Base-by-base conservation (phyloP, 139 green algal species). In the Pseudopediastrum boryanum region DNA sequence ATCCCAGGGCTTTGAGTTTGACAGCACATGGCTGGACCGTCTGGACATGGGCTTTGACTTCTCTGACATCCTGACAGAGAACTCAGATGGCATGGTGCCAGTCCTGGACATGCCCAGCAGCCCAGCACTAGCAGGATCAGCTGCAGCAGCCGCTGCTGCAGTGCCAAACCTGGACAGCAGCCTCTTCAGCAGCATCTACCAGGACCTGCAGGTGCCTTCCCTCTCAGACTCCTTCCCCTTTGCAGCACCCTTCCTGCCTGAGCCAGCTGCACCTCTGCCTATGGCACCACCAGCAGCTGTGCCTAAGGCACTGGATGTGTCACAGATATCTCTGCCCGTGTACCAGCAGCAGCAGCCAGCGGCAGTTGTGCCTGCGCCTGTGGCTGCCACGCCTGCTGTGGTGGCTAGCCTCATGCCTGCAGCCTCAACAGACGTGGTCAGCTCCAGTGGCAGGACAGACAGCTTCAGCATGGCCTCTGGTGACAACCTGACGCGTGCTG, bases 1-100 rank as follows among this genome's bases (percentile, higher is more conserved):
- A 7, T 25, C 52, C 38, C 72, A 79, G 73, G 59, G 59, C 4
- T 76, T 91, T 42, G 86, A 89, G 23, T 46, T 91, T 29, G 86
- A 89, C 79, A 68, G 54, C 41, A 61, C 51, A 12, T 88, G 85
- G 81, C 58, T 89, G 19, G 86, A 89, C 12, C 74, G 81, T 48
- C 54, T 83, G 65, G 84, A 84, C 69, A 73, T 89, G 79, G 80
- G 77, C 71, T 82, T 89, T 51, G 86, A 89, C 81, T 86, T 89
- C 39, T 59, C 61, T 7, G 82, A 89, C 69, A 82, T 86, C 54
- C 71, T 78, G 9, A 27, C 21, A 44, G 71, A 78, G 21, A 19
- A 44, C 54, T n/a, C 67, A 68, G 84, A 65, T 25, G 72, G 72
- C 62, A 69, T 86, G 43, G 81, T 83, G n/a, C 77, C 76, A 1